Evolutionary conservation across 2,329 filamentous ascomycete species (phyloP).

Genomic region (Pseudocercospora crystallina): DNA sequence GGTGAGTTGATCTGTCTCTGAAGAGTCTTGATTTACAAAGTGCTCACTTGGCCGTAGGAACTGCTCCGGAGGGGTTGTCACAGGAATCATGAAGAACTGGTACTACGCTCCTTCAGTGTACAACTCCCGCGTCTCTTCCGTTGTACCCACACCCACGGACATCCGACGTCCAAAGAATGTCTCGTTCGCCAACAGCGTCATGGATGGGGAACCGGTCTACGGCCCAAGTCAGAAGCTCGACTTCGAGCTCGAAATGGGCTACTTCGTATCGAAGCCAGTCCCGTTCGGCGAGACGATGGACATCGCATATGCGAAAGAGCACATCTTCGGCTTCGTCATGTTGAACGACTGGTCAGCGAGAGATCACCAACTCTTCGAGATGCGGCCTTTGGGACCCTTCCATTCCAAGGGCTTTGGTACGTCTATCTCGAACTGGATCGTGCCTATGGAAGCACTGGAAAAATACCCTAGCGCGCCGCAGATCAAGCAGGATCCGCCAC

Average conservation of each 20-base stretch:
- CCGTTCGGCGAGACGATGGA: conserved; percentile 40
- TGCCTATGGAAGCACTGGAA: conserved; percentile 60
- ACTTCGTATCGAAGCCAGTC: conserved; percentile 45
- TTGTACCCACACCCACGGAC: conserved; percentile 27
- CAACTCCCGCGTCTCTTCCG: conserved; percentile 41
- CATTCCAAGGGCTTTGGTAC: conserved; percentile 63
- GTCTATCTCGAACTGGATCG: conserved; percentile 61
- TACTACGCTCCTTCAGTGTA: conserved; percentile 38
- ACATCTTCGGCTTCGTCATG: conserved; percentile 64
- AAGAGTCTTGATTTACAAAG: too few relatives aligned
- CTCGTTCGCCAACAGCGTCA: conserved; percentile 23
- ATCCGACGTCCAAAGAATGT: conserved; percentile 52
- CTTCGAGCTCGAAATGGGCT: conserved; percentile 52
- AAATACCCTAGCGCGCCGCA: conserved; percentile 31
- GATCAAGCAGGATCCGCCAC: conserved; percentile 29
- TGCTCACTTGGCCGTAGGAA: conserved; percentile 37
- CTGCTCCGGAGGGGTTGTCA: conserved; percentile 43
- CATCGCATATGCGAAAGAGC: conserved; percentile 47
- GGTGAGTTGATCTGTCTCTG: too few relatives aligned
- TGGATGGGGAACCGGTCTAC: conserved; percentile 40
- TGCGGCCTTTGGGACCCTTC: conserved; percentile 61
- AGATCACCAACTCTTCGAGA: conserved; percentile 63
- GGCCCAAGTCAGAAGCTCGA: conserved; percentile 45
- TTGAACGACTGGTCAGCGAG: conserved; percentile 61
- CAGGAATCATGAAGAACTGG: conserved; percentile 38